phyloP scores from a whole-genome alignment of 2,329 filamentous ascomycete species.

The Venturia pyrina region DNA sequence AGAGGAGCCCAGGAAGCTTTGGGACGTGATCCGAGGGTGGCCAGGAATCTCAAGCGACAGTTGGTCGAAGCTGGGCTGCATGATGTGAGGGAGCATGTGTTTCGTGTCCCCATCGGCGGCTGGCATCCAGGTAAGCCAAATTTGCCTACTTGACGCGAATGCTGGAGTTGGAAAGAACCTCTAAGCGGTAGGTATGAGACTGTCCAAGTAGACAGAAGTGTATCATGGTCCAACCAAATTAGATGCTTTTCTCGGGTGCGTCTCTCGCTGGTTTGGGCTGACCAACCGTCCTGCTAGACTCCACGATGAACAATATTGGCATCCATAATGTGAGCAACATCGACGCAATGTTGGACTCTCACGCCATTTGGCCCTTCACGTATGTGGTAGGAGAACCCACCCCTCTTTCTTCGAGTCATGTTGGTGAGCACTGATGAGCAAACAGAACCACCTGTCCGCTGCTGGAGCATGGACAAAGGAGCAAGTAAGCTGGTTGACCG shows the following conservation, averaged over 20 bases:
- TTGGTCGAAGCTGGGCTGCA: constrained; percentile 23
- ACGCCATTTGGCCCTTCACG: constrained; percentile 13
- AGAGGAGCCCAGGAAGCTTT: constrained; percentile 23
- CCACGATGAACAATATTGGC: constrained; percentile 6
- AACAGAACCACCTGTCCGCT: not conserved
- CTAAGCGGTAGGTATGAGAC: not conserved
- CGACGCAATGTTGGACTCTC: constrained; percentile 12
- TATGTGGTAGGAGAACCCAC: not conserved
- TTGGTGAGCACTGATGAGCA: not conserved
- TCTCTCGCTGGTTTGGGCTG: not conserved
- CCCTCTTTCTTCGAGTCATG: not conserved
- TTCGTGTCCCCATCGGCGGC: constrained; percentile 27
- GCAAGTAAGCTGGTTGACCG: constrained; percentile 7
- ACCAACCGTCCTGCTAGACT: not conserved
- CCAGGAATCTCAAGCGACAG: constrained; percentile 20
- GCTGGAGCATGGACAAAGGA: constrained; percentile 9
- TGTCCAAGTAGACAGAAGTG: not conserved
- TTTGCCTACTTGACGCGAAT: not conserved
- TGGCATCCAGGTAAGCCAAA: constrained; percentile 25
- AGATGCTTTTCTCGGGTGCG: not conserved
- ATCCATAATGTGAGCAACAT: constrained; percentile 9
- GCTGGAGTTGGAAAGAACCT: not conserved
- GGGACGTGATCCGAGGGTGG: constrained; percentile 26
- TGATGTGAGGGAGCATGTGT: constrained; percentile 22
- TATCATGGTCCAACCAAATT: not conserved